A percentile compares a stretch with the other conserved stretches of the same genome.
Evolutionary conservation across 2,329 filamentous ascomycete genomes (phyloP).

Genomic region (Aspergillus alliaceus): DNA sequence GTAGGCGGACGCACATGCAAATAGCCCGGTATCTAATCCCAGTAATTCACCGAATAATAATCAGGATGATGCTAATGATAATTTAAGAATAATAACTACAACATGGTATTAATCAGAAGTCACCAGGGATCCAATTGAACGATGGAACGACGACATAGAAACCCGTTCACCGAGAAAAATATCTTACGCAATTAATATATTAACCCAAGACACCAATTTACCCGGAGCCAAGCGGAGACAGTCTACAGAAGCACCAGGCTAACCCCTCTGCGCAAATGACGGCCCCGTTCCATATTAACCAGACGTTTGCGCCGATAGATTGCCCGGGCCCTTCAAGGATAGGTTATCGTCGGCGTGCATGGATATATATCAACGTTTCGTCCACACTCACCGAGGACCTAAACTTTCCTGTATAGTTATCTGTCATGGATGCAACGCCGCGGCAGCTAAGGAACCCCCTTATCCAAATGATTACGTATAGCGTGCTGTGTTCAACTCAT

Average conservation of each 20-base stretch:
- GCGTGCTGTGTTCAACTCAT: not conserved
- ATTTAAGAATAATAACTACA: not conserved
- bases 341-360: not conserved
- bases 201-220: slow-evolving; percentile 9
- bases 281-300: not conserved
- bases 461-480: not conserved
- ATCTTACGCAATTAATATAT: slow-evolving; percentile 10
- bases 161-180: not conserved
- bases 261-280: slow-evolving; percentile 3
- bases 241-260: slow-evolving; percentile 4
- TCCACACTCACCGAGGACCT: not conserved
- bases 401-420: not conserved
- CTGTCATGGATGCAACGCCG: not conserved
- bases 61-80: too few species aligned
- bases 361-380: not conserved
- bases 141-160: not conserved
- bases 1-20: not conserved
- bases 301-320: not conserved
- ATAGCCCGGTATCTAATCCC: not conserved
- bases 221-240: slow-evolving; percentile 2
- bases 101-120: not conserved
- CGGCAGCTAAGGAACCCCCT: not conserved
- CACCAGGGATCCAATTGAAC: not conserved
- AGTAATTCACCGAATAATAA: not conserved
- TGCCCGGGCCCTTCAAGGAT: not conserved